Base-by-base conservation (phyloP, 495 filamentous ascomycete genomes). In the Pyrenopolyporus hunteri region DNA sequence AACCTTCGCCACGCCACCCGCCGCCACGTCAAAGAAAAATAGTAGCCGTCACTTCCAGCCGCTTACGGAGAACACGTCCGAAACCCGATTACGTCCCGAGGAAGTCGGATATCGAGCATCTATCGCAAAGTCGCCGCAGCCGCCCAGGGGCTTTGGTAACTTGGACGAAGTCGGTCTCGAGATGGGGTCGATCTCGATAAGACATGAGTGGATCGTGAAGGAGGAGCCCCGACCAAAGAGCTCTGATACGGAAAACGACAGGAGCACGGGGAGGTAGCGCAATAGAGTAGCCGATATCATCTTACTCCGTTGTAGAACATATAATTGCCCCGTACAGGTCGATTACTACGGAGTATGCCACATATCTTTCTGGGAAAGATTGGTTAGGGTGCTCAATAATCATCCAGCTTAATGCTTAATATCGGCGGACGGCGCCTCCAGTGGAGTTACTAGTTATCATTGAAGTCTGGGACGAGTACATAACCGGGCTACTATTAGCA, bases 1-100 rank as follows among this genome's bases (percentile, higher is more conserved):
- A 13, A 44, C 53, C 17, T 67, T 43, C 26, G 45, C 31, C 14
- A 40, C 16, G 4, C 48, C 57, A 11, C 43, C 63, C 19, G 47
- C 45, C 8, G 57, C 51, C 1, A 2, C 58, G 13, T 31, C 64
- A 22, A 62, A 48, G 19, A 67, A 44, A 31, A 55, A 47, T 1
- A 67, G 59, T 16, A 66, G 10, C 22, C 61, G 69, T 7, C 58
- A 51, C 2, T 69, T 71, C 33, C 64, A 63, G 43, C 63, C 69
- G 37, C 59, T 71, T 45, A 67, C 48, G 47, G 69, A 71, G 36
- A 54, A 71, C 57, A 59, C 68, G 33, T 71, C 69, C 14, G 66
- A 69, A 51, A 68, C 63, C 10, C 69, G 67, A 33, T 54, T 71
- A 10, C 56, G 57, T 14, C 69, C 69, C 0, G 64, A 67, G 42